Conservation (phyloP, 2,329 filamentous ascomycete genomes). For the Pestalotiopsis sp. region DNA sequence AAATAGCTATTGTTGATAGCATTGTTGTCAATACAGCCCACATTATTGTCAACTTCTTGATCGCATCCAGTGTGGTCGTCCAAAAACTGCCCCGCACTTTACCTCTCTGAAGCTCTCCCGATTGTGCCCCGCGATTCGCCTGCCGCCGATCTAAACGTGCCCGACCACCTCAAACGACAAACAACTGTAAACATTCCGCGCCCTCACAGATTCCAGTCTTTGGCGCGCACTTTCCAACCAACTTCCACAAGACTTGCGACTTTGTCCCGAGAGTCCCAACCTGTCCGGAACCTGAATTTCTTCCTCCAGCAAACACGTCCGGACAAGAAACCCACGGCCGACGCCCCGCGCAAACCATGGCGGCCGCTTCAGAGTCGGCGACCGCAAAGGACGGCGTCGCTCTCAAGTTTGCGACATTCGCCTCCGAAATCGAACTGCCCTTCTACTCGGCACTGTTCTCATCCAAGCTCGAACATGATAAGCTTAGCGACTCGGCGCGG, state of each 20-base stretch:
- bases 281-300: neutral
- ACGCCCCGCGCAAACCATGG: neutral
- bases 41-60: neutral
- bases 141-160: neutral
- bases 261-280: neutral
- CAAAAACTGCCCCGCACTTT: constrained; percentile 11
- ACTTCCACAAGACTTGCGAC: neutral
- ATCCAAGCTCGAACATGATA: constrained; percentile 93
- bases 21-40: neutral
- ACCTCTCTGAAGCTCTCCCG: neutral
- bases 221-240: neutral
- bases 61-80: neutral
- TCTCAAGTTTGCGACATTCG: constrained; percentile 81
- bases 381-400: constrained; percentile 18
- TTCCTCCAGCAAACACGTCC: neutral
- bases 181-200: neutral
- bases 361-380: constrained; percentile 1
- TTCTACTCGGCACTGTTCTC: constrained; percentile 94
- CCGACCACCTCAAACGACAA: neutral
- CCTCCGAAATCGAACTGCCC: constrained; percentile 90
- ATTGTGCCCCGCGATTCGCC: neutral
- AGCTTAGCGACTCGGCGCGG: constrained; percentile 90
- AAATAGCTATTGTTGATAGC: neutral
- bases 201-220: neutral
- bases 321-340: neutral